Base-by-base conservation (phyloP, 1,284 basidiomycete species). In the Cystobasidium pallidum region DNA sequence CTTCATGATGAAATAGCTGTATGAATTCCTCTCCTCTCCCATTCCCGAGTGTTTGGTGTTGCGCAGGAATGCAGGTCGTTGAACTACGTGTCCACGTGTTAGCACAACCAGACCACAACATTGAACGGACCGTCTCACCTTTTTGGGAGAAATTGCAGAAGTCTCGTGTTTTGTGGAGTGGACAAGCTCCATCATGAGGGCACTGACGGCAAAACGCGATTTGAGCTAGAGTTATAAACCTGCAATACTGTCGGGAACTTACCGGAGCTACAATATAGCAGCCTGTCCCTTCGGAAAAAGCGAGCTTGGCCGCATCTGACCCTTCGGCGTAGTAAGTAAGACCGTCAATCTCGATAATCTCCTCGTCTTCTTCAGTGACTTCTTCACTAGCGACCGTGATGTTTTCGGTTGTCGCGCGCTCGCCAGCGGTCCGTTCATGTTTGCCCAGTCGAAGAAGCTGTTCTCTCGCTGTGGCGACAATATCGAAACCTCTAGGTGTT, bases 1-100 rank as follows among this genome's bases (percentile, higher is more conserved):
- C 36, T 88, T 88, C 65, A 99, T 86, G 32, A 94, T 89, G 47
- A 98, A 88, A 80, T 99, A 99, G 21, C 92, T 92, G 80, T 94
- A 97, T 34, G 87, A 87, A 43, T 88, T 86, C 76, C 93, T 89
- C 81, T 95, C 92, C 77, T 95, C 91, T 1, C 91, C 91, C 43
- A 86, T 81, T 36, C 86, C 86, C 17, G 89, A 88, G 80, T 94
- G 91, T 80, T 95, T 95, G 6, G 94, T 97, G 75, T 84, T 86
- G 39, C 93, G 88, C 49, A 93, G 84, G 81, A 95, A 96, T 10
- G 84, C 82, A 7, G 95, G 94, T 17, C 91, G 86, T 79, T 94
- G 91, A 47, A 95, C 82, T 77, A 70, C 19, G 4, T 45, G 4
- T 45, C 4, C 43, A n/a, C 15, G 19, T 43, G 45, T 19, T 11